Percentiles rank a stretch among this genome's conserved stretches.
Conservation (phyloP, 1,139 yeast species). For the Meyerozyma athensensis region DNA sequence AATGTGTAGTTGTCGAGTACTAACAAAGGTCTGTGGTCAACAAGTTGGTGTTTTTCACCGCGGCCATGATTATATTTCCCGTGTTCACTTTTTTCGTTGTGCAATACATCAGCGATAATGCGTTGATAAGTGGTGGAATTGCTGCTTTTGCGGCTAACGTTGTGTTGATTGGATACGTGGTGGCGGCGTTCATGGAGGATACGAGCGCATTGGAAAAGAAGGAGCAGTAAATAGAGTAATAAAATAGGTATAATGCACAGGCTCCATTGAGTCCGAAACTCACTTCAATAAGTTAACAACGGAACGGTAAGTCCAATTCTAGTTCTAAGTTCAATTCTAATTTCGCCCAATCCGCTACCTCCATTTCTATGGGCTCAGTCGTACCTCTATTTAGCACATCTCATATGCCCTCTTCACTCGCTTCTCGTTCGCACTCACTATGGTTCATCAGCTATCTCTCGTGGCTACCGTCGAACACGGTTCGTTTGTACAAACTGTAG, state of each 20-base stretch:
- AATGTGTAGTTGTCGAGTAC: too few species aligned
- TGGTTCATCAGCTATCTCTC: slow-evolving; percentile 43
- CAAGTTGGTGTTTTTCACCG: slow-evolving; percentile 82
- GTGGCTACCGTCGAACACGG: slow-evolving; percentile 40
- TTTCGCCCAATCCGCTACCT: too few species aligned
- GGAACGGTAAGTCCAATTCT: too few species aligned
- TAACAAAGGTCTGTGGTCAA: slow-evolving; percentile 52
- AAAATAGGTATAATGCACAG: not conserved
- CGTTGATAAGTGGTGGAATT: slow-evolving; percentile 79
- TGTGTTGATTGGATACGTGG: slow-evolving; percentile 79
- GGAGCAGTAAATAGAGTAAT: slow-evolving; percentile 17
- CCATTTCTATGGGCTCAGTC: too few species aligned
- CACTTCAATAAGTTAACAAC: not conserved
- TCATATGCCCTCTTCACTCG: not conserved
- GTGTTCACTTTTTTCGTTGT: slow-evolving; percentile 63
- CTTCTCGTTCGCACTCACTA: slow-evolving; percentile 9
- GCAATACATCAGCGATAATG: slow-evolving; percentile 51
- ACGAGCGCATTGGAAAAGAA: slow-evolving; percentile 32
- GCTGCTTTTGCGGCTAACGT: slow-evolving; percentile 87
- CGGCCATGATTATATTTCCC: slow-evolving; percentile 82
- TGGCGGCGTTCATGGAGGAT: slow-evolving; percentile 84
- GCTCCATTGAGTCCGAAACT: not conserved
- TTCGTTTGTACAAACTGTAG: slow-evolving; percentile 38
- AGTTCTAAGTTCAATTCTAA: too few species aligned
- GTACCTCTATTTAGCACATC: not conserved